phyloP scores from a whole-genome alignment of 176 grass and related monocot genomes.

The Avena insularis region DNA sequence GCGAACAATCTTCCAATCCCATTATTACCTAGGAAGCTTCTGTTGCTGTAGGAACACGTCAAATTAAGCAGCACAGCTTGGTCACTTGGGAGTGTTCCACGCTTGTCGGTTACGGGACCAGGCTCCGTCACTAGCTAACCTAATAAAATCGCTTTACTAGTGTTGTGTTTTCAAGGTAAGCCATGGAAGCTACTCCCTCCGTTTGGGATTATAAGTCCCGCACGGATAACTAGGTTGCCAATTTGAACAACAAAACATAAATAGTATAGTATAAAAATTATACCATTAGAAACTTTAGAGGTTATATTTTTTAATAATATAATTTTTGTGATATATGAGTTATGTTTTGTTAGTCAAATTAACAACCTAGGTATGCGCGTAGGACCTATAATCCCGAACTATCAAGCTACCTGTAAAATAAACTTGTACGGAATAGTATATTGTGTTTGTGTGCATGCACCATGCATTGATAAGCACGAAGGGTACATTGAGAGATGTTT shows the following conservation, averaged over 20 bases:
- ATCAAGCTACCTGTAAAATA: not conserved
- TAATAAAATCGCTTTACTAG: not conserved
- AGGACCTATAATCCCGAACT: too few relatives aligned
- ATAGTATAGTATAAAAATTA: too few relatives aligned
- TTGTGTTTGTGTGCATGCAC: not conserved
- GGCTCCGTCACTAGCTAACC: not conserved
- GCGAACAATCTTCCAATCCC: not conserved
- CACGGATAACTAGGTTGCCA: too few relatives aligned
- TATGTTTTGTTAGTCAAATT: too few relatives aligned
- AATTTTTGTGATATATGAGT: too few relatives aligned
- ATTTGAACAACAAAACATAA: too few relatives aligned
- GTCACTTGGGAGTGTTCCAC: not conserved
- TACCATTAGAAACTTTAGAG: too few relatives aligned
- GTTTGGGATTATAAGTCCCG: too few relatives aligned
- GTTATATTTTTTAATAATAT: too few relatives aligned
- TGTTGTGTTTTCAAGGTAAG: conserved; percentile 37
- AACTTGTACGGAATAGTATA: not conserved
- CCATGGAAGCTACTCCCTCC: not conserved
- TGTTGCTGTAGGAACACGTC: not conserved
- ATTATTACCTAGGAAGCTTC: not conserved
- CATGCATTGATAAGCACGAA: conserved; percentile 26
- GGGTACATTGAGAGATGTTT: conserved; percentile 51
- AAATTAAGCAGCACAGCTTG: not conserved
- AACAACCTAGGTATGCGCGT: too few relatives aligned
- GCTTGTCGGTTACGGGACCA: conserved; percentile 6